These are phyloP conservation scores for Alternaria triticimaculans DNA, from an alignment of 2,329 filamentous ascomycete genomes.

Conservation along the genomic window DNA sequence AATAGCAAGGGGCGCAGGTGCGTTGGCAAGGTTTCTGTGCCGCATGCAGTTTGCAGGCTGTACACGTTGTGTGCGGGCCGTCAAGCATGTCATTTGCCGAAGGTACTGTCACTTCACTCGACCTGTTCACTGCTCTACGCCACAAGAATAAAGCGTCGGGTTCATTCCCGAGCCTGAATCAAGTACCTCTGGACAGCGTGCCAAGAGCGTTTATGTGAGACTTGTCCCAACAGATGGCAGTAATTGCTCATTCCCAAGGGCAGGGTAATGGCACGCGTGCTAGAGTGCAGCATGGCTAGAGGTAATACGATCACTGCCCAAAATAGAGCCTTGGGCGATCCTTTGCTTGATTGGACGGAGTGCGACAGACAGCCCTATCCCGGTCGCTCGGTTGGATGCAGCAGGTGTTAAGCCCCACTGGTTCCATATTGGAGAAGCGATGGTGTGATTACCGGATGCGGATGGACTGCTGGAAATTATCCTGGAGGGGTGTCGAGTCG, in stretches of 20 bases:
- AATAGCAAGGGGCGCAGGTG: neutral
- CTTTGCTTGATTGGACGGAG: constrained; percentile 24
- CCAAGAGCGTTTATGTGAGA: constrained; percentile 17
- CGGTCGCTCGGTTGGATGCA: constrained; percentile 38
- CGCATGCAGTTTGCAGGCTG: neutral
- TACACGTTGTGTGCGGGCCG: constrained; percentile 1
- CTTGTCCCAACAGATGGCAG: neutral
- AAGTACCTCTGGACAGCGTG: neutral
- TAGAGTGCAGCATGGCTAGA: constrained; percentile 10
- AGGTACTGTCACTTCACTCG: neutral
- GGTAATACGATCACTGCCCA: constrained; percentile 11
- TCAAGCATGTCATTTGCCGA: neutral
- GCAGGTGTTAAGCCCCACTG: constrained; percentile 26
- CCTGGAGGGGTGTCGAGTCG: constrained; percentile 18
- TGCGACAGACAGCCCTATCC: constrained; percentile 27
- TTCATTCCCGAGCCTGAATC: neutral
- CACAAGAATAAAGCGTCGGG: neutral
- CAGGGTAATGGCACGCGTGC: constrained; percentile 7
- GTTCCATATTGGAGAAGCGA: constrained; percentile 27
- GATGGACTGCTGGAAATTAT: constrained; percentile 21
- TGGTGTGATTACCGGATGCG: constrained; percentile 21
- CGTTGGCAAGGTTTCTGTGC: neutral
- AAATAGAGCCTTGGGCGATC: constrained; percentile 28
- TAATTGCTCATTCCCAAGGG: constrained; percentile 14
- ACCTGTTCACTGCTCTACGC: neutral